Base-by-base conservation (phyloP, 257 asterid genomes). In the Solanum raphanifolium region DNA sequence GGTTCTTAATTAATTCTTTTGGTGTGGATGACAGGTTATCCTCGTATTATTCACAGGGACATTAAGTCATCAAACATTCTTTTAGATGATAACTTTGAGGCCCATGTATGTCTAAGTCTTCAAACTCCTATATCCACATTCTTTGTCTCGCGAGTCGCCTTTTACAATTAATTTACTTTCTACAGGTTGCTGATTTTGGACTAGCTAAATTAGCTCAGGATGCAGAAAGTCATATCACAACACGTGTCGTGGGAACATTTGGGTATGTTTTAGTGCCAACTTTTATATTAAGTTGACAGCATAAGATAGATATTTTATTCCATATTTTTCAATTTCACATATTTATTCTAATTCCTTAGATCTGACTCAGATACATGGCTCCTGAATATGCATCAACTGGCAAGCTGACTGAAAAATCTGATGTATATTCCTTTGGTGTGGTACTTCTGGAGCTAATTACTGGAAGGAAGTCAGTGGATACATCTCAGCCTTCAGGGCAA, bases 311-410 rank as follows among this genome's bases (percentile, higher is more conserved):
- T 29, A 29, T 18, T 48, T 10, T 35, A 46, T 52, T 48, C 21
- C 31, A 82, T 48, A 4, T 29, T 82, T 76, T 79, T 48, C 21
- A 48, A 5, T 48, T 29, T 15, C 43, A 38, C 69, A 48, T 82
- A 82, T 86, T 79, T 46, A 73, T 60, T 65, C 88, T 86, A 52
- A 86, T 86, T 86, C 71, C 31, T 73, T 73, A 46, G 58, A 46
- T 86, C 27, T 83, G 12, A 52, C 81, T 92, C 95, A 96, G 99
- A 87, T 96, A 96, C 92, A 94, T 96, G 99, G 99, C 99, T 88
- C 99, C 99, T 55, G 99, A 96, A 90, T 96, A 96, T 91, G 98
- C 99, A 92, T 91, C 96, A 34, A 96, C 96, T 88, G 99, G 99
- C 62, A 96, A 95, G 86, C 89, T 96, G 90, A 96, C 99, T 29